These are phyloP conservation scores for Morella rubra DNA, from an alignment of 306 rosid species.

Conservation along the genomic window DNA sequence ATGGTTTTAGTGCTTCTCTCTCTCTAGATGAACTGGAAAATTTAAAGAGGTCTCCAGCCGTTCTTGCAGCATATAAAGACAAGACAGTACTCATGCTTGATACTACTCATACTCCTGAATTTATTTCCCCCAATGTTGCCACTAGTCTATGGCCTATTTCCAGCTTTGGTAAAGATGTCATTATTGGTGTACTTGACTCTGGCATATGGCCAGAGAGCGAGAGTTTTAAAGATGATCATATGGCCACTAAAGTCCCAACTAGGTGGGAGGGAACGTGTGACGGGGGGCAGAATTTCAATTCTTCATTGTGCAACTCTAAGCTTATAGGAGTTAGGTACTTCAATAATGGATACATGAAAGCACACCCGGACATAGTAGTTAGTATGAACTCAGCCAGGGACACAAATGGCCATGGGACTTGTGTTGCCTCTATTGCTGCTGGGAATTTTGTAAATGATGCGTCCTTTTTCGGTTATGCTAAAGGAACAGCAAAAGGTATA, in stretches of 20 bases:
- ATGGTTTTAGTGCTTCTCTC: constrained; percentile 38
- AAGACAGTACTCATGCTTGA: constrained; percentile 30
- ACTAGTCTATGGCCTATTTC: constrained; percentile 35
- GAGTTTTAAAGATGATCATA: constrained; percentile 40
- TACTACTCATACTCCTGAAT: constrained; percentile 43
- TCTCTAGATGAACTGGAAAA: constrained; percentile 27
- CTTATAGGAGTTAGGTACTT: constrained; percentile 43
- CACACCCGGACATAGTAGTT: constrained; percentile 20
- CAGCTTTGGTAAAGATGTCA: constrained; percentile 32
- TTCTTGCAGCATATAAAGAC: constrained; percentile 30
- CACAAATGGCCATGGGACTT: constrained; percentile 35
- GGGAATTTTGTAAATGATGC: constrained; percentile 37
- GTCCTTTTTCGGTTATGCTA: constrained; percentile 38
- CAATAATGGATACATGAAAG: constrained; percentile 37
- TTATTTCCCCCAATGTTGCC: constrained; percentile 35
- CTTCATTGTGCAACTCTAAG: constrained; percentile 38
- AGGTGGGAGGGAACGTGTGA: constrained; percentile 47
- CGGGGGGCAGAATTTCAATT: constrained; percentile 36
- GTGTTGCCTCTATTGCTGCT: constrained; percentile 35
- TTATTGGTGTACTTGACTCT: constrained; percentile 34
- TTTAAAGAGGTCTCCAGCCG: constrained; percentile 22
- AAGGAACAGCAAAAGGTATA: constrained; percentile 43
- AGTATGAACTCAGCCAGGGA: constrained; percentile 42
- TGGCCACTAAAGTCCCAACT: constrained; percentile 30
- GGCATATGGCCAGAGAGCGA: constrained; percentile 44